Evolutionary conservation across 257 asterid genomes (phyloP).

Genomic region (Haberlea rhodopensis): DNA sequence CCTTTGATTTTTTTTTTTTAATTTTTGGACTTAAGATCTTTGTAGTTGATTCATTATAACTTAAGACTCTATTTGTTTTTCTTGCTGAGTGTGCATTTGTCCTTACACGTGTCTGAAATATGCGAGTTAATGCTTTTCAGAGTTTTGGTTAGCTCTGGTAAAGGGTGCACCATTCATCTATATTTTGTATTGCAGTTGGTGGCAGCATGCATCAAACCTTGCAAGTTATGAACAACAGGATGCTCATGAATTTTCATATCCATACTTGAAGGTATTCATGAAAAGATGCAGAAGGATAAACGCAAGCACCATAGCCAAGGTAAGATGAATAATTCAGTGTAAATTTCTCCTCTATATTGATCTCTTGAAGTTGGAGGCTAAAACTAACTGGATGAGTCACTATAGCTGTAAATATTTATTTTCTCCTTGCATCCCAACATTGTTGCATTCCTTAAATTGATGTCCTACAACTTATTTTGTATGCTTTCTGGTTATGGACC

Average conservation of each 20-base stretch:
- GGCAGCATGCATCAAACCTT: constrained; percentile 98
- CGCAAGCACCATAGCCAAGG: constrained; percentile 61
- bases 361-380: too few species aligned
- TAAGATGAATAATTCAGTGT: constrained; percentile 23
- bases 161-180: constrained; percentile 24
- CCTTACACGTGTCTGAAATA: background rate
- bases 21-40: background rate
- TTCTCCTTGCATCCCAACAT: constrained; percentile 5
- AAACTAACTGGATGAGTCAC: constrained; percentile 1
- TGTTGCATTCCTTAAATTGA: constrained; percentile 3
- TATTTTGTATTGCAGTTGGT: constrained; percentile 66
- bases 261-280: constrained; percentile 90
- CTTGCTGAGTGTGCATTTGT: background rate
- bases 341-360: background rate
- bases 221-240: constrained; percentile 98
- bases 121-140: constrained; percentile 5
- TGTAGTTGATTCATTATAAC: constrained; percentile 6
- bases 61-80: background rate
- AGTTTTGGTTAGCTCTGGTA: constrained; percentile 5
- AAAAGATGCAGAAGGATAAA: constrained; percentile 71
- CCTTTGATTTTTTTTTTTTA: background rate
- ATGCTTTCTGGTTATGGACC: background rate
- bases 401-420: background rate
- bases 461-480: background rate
- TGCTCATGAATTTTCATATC: constrained; percentile 97